Evolutionary conservation across 2,329 filamentous ascomycete genomes (phyloP).

Genomic region (Ustulina deusta): DNA sequence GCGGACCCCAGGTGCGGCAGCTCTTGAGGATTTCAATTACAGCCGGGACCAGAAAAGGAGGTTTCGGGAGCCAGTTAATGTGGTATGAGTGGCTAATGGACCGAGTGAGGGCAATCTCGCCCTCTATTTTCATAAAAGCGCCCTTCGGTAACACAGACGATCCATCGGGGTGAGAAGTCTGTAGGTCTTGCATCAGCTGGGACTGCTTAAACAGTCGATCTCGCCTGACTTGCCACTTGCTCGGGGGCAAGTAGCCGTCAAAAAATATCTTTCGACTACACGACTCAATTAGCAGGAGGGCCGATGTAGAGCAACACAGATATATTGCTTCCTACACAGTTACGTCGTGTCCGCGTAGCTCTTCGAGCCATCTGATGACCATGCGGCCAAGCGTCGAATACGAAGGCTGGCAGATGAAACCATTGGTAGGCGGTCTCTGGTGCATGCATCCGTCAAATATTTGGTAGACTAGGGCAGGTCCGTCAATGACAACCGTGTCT

Average conservation of each 20-base stretch:
- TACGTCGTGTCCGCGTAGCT: constrained; percentile 66
- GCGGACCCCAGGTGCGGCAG: constrained; percentile 56
- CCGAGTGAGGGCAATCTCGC: constrained; percentile 33
- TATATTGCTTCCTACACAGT: constrained; percentile 67
- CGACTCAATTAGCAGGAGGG: constrained; percentile 55
- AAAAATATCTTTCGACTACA: constrained; percentile 77
- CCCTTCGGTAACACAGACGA: constrained; percentile 41
- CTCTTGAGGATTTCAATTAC: constrained; percentile 76
- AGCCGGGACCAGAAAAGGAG: constrained; percentile 80
- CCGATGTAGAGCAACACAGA: constrained; percentile 17
- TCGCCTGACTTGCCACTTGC: constrained; percentile 73
- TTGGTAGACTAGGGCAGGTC: constrained; percentile 81
- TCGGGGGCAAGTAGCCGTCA: constrained; percentile 80
- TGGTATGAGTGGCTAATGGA: not conserved
- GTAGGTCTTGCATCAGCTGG: constrained; percentile 64
- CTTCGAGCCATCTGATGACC: constrained; percentile 72
- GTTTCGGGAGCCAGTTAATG: constrained; percentile 53
- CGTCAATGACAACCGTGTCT: constrained; percentile 73
- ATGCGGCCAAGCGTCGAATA: constrained; percentile 72
- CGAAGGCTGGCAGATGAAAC: constrained; percentile 67
- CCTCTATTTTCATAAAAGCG: constrained; percentile 34
- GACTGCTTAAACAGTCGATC: constrained; percentile 70
- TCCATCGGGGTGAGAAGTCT: constrained; percentile 52
- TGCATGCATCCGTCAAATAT: constrained; percentile 70
- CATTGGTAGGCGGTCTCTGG: constrained; percentile 53